Evolutionary conservation across 2,329 filamentous ascomycete genomes (phyloP), one percentile per base, ranked within the genome.

Genomic region (Colletotrichum sublineola): DNA sequence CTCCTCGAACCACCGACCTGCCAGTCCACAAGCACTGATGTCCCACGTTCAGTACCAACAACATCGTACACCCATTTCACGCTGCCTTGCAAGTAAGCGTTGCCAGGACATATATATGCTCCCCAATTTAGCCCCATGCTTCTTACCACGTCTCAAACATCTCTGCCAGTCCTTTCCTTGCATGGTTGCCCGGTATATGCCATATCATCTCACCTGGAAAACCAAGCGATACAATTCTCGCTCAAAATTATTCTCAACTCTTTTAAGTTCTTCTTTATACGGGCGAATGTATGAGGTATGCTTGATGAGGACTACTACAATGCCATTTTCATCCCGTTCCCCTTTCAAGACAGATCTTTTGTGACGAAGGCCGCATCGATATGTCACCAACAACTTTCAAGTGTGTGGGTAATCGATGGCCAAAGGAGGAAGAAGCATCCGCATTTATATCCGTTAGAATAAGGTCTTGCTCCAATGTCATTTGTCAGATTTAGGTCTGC

Each of bases 21-120:
- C 18, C 42, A 31, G 56, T 67, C 36, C 6, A 42, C n/a, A 14
- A 53, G 36, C 33, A 61, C 29, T 9, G 53, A 14, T 7, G 46
- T 61, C 33, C 56, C 44, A 29, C 56, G 56, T 36, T 46, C 12
- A 18, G 56, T 67, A 36, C 55, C 56, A 9, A 67, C 38, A 36
- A 29, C 40, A 53, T 61, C 18, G 42, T 53, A 36, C 61, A 24
- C 18, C 56, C 24, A 53, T 67, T 36, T 11, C 36, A 20, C n/a
- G 48, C 29, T 1, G 2, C 24, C 18, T 18, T 5, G 36, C 15
- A 55, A 53, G 56, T 46, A 6, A 5, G 24, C 24, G 8, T 52
- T 7, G 14, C 14, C 3, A 44, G 44, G 24, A 67, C 20, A 36
- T 53, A 36, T 5, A 60, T 44, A 15, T 58, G 44, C 50, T 56